These are phyloP conservation scores for Neurospora tetrasperma DNA, from an alignment of 495 filamentous ascomycete species.

Conservation along the genomic window DNA sequence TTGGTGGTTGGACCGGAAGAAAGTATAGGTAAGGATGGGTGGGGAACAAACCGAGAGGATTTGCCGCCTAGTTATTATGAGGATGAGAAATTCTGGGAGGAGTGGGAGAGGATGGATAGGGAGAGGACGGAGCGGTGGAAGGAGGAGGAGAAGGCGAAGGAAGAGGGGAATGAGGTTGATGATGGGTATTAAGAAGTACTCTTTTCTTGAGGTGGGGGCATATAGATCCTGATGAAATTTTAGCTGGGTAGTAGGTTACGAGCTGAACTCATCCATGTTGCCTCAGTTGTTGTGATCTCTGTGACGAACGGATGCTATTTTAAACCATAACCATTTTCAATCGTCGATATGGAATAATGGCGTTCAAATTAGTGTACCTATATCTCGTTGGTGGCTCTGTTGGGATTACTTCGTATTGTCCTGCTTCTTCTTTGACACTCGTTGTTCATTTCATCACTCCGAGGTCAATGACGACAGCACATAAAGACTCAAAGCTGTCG, in stretches of 20 bases:
- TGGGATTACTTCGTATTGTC: background rate
- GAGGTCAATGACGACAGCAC: background rate
- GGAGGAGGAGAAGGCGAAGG: background rate
- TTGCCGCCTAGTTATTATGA: constrained; percentile 47
- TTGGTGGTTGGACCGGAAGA: constrained; percentile 52
- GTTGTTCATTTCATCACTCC: background rate
- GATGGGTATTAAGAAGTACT: background rate
- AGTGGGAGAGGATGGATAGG: background rate
- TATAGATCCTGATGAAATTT: background rate
- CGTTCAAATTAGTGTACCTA: background rate
- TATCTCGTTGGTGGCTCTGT: background rate
- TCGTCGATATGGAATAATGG: no score
- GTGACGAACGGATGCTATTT: background rate
- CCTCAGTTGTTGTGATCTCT: background rate
- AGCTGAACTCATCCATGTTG: background rate
- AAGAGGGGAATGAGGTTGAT: background rate
- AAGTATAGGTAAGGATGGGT: constrained; percentile 34
- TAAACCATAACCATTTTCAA: no score
- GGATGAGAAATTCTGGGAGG: background rate
- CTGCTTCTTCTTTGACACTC: background rate
- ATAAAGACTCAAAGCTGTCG: background rate
- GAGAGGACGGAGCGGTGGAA: background rate
- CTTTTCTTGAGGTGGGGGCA: no score
- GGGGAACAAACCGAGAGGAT: constrained; percentile 56
- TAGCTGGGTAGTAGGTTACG: background rate